A percentile compares a stretch with the other conserved stretches of the same genome.
These are phyloP conservation scores for Lentinus polychrous DNA, from an alignment of 1,284 basidiomycete species.

Conservation along the genomic window DNA sequence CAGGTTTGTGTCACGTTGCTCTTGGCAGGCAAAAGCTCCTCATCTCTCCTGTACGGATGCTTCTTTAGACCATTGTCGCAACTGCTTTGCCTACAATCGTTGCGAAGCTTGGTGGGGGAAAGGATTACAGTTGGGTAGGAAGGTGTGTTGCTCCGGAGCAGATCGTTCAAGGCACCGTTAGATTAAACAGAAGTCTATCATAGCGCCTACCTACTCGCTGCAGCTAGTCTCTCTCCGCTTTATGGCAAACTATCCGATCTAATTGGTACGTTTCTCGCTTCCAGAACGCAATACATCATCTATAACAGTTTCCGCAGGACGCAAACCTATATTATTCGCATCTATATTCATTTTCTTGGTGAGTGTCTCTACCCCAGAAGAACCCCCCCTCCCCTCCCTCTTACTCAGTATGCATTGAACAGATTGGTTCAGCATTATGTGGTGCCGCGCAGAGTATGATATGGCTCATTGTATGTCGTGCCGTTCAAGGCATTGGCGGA, in stretches of 20 bases:
- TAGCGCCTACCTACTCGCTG: constrained; percentile 69
- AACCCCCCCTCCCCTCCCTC: not conserved
- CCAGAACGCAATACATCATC: not conserved
- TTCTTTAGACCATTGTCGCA: constrained; percentile 60
- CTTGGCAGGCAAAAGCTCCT: not conserved
- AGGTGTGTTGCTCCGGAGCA: constrained; percentile 35
- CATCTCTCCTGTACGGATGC: not conserved
- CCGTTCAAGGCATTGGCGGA: constrained; percentile 79
- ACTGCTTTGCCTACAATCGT: constrained; percentile 82
- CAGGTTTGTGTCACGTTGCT: constrained; percentile 23
- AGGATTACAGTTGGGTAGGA: constrained; percentile 70
- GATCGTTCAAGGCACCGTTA: not conserved
- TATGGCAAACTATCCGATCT: constrained; percentile 75
- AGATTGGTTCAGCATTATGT: constrained; percentile 76
- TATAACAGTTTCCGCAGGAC: constrained; percentile 33
- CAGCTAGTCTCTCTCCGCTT: constrained; percentile 60
- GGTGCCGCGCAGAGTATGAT: constrained; percentile 76
- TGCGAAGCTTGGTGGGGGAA: constrained; percentile 58
- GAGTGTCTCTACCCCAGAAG: constrained; percentile 11
- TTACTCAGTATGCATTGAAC: not conserved
- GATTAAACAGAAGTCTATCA: not conserved
- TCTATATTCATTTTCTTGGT: constrained; percentile 70
- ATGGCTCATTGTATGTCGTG: constrained; percentile 69
- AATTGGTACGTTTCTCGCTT: constrained; percentile 26
- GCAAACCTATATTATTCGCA: constrained; percentile 70